phyloP scores from a whole-genome alignment of 78 protist species.

The Chrysochromulina tobinii region DNA sequence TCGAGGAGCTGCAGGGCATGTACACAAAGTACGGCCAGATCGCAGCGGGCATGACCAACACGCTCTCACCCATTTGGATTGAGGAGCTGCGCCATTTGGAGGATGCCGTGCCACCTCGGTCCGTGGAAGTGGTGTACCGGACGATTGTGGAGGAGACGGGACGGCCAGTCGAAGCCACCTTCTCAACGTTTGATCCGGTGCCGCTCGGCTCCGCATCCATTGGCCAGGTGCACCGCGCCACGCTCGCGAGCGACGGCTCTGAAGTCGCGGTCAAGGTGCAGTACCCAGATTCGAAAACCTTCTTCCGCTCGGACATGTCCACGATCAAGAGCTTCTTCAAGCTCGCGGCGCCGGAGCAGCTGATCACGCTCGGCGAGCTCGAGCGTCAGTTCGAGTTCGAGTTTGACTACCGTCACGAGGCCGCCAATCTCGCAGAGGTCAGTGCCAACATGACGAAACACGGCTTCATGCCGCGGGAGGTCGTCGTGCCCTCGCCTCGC shows the following conservation, averaged over 20 bases:
- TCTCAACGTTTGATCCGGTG: not conserved
- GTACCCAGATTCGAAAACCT: not conserved
- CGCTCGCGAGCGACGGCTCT: not conserved
- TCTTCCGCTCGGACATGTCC: conserved; percentile 17
- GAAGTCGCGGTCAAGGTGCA: conserved; percentile 36
- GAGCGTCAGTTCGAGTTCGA: not conserved
- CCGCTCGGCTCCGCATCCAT: conserved; percentile 15
- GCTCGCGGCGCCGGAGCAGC: not conserved
- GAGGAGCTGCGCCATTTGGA: conserved; percentile 29
- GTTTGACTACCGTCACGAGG: conserved; percentile 28
- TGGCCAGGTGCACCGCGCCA: conserved; percentile 18
- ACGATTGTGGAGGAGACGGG: not conserved
- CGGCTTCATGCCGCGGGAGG: not conserved
- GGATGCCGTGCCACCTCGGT: conserved; percentile 3
- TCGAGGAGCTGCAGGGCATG: conserved; percentile 20
- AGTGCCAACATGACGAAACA: not conserved
- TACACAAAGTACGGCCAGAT: conserved; percentile 20
- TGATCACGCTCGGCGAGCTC: not conserved
- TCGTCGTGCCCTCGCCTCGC: not conserved
- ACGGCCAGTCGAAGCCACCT: not conserved
- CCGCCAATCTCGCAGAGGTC: not conserved
- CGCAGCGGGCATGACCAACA: conserved; percentile 16
- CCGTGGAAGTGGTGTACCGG: not conserved
- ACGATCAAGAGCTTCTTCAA: not conserved
- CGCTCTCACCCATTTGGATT: not conserved